Base-by-base conservation (phyloP, 2,329 filamentous ascomycete genomes). In the Pseudofabraea citricarpa region DNA sequence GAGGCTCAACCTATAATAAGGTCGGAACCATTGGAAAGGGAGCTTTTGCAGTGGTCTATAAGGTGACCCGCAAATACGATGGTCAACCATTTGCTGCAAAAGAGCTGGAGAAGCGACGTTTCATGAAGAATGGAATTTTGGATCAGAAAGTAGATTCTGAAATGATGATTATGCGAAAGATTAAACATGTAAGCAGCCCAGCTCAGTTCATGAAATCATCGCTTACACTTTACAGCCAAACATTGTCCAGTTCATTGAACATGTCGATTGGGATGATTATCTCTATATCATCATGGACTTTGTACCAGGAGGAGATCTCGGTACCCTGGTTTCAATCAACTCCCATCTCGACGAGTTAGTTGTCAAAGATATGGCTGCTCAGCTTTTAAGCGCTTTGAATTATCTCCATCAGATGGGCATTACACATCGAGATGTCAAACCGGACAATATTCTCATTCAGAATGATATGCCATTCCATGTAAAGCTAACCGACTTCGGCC, bases 221-320 rank as follows among this genome's bases (percentile, higher is more conserved):
- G 49, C 48, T 63, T 48, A 56, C 42, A 18, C 16, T 19, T 10
- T 21, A 18, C 10, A 89, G 84, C 78, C 81, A 2, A 91, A 97
- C 56, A 90, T 98, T 55, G 91, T 98, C 32, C 80, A 87, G 51
- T 98, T 93, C 59, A 80, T 94, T 43, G 90, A 95, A 56, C 87
- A 93, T 58, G 78, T 93, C 53, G 90, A 95, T 52, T 83, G 87
- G 70, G 79, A 83, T 35, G 74, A 87, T 29, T 73, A 90, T 60
- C 74, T 96, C 4, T 90, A 96, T 61, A 95, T 98, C 63, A 91
- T 97, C 61, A 98, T 98, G 93, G 93, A 98, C 59, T 95, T 79
- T 54, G 80, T 97, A 12, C 77, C 81, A 6, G 77, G 79, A 22
- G 93, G 93, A 35, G 91, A 98, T 61, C 70, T 98, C 10, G 87